Evolutionary conservation across 257 asterid genomes (phyloP), one percentile per base, ranked within the genome.

Genomic region (Asclepias syriaca): DNA sequence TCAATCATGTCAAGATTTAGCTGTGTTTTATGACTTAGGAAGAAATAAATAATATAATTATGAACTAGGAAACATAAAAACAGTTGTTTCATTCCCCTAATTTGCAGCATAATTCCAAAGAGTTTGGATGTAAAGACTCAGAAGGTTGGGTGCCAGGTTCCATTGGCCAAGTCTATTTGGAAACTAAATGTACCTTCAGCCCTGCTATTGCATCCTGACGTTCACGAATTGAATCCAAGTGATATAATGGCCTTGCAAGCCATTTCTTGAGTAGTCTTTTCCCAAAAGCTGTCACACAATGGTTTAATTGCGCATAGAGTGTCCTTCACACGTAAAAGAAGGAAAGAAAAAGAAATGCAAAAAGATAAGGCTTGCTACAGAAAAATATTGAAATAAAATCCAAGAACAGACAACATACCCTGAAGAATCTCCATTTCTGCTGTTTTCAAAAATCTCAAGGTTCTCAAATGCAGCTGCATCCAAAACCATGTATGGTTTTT

Each of bases 171-270:
- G 34, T 34, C 24, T 43, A 15, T 13, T 56, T 16, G 3, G 65
- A 61, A 75, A 85, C 75, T 60, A 72, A 74, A 68, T 72, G 69
- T 77, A 88, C 99, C 95, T 85, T 94, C 70, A 94, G 54, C 78
- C 87, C 95, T 54, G 96, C 92, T 64, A 90, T 87, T 77, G 98
- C 99, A 86, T 88, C 96, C 81, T 94, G 99, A 49, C 99, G 96
- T 79, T 90, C 88, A 80, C 82, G 88, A 73, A 94, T 92, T 43
- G 92, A 84, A 79, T 87, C 85, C 51, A 84, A 83, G 71, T 86
- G 89, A 81, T 84, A 88, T 57, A 94, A 78, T 55, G 99, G 99
- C 81, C 99, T 88, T 34, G 99, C 99, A 51, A 94, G 86, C 99
- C 99, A 91, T 67, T 87, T 77, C 76, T 80, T 87, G 61, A 94